Base-by-base conservation (phyloP, 345 rosid genomes). In the Arabidopsis suecica region DNA sequence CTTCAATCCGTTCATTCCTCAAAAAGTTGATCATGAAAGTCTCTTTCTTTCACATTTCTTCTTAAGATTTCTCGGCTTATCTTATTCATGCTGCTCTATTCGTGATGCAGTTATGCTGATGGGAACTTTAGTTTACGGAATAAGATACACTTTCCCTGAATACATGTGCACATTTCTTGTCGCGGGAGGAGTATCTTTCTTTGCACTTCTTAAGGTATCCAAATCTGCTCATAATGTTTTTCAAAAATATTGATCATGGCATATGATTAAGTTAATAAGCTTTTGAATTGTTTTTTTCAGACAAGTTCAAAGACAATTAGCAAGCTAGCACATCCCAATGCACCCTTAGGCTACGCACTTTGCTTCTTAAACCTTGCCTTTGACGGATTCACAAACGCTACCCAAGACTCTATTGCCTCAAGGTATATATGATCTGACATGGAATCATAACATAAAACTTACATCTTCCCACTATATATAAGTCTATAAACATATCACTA, bases 331-430 rank as follows among this genome's bases (percentile, higher is more conserved):
- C 92, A 82, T 82, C 97, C 98, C 56, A 91, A 91, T 83, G 96
- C 97, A 0, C 97, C 98, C 23, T 85, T 90, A 20, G 98, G 97
- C 30, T 94, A 94, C 45, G 83, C 89, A 32, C 91, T 94, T 48
- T 94, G 97, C 81, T 94, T 86, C 81, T 61, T 91, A 68, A 94
- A 94, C 81, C 96, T 94, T 73, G 90, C 91, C 61, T 91, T 94
- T 77, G 98, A 94, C 69, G 97, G 98, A 68, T 94, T 94, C 78
- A 94, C 98, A 66, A 94, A 94, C 37, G 95, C 97, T 13, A 94
- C 97, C 6, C 98, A 94, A 78, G 98, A 94, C 82, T 94, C 97
- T 32, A 86, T 91, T 56, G 86, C 82, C 38, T 82, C 87, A 12
- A 86, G 97, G 98, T 89, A 83, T 60, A 22, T 9, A 36, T 6